phyloP scores from a whole-genome alignment of 1,284 basidiomycete species.

The Naganishia albida region DNA sequence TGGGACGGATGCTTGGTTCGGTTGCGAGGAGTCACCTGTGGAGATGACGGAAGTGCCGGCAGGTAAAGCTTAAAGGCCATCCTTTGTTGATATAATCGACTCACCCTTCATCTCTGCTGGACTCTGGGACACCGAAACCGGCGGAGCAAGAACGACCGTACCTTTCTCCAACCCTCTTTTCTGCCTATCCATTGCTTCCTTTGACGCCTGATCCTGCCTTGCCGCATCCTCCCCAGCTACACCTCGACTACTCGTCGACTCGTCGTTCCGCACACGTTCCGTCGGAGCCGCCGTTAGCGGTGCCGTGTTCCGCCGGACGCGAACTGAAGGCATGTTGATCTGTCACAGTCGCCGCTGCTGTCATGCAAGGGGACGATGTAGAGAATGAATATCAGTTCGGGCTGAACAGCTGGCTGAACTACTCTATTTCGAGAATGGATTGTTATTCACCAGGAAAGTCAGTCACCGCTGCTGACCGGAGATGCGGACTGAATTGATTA shows the following conservation, averaged over 20 bases:
- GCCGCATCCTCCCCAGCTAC: neutral
- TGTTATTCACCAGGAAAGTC: neutral
- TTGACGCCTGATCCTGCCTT: neutral
- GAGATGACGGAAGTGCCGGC: no score
- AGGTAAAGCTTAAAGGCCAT: neutral
- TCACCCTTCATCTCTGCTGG: neutral
- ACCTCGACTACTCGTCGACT: neutral
- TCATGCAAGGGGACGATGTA: neutral
- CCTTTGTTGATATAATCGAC: neutral
- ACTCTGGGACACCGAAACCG: neutral
- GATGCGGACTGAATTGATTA: neutral
- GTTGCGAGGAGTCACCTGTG: no score
- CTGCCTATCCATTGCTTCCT: no score
- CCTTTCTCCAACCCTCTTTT: neutral
- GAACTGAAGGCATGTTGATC: constrained; percentile 12
- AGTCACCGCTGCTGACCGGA: neutral
- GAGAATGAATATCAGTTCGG: neutral
- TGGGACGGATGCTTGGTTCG: no score
- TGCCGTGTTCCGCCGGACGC: constrained; percentile 14
- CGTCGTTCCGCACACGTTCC: neutral
- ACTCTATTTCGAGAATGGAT: neutral
- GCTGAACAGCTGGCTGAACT: constrained; percentile 3
- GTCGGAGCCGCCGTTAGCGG: neutral
- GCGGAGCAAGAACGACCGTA: constrained; percentile 3
- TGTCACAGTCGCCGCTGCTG: neutral